Conservation (phyloP, 306 rosid species). For the Corylus avellana region DNA sequence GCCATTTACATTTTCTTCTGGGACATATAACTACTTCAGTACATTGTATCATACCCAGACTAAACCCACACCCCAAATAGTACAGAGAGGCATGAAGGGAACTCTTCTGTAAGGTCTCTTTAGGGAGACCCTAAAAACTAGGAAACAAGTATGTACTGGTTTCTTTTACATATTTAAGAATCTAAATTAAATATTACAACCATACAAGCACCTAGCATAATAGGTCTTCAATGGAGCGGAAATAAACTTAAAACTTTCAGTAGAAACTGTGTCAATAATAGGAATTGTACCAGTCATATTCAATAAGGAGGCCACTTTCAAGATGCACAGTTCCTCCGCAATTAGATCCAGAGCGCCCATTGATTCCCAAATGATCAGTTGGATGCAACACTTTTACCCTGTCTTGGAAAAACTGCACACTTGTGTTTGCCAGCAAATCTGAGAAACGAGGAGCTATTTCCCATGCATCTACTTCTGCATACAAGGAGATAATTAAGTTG, state of each 20-base stretch:
- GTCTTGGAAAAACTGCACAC: slow-evolving; percentile 76
- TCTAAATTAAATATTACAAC: slow-evolving; percentile 9
- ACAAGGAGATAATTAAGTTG: slow-evolving; percentile 20
- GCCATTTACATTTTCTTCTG: slow-evolving; percentile 21
- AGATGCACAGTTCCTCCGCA: slow-evolving; percentile 82
- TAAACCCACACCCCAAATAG: slow-evolving; percentile 18
- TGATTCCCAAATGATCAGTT: slow-evolving; percentile 52
- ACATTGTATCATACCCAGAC: slow-evolving; percentile 15
- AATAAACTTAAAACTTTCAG: not conserved
- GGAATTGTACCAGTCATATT: slow-evolving; percentile 87
- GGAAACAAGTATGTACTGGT: not conserved
- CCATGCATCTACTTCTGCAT: slow-evolving; percentile 92
- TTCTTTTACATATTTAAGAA: slow-evolving; percentile 23
- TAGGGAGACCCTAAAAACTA: slow-evolving; percentile 10
- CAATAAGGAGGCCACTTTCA: slow-evolving; percentile 86
- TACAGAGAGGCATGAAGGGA: not conserved
- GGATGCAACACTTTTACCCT: slow-evolving; percentile 71
- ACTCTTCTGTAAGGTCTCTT: slow-evolving; percentile 5
- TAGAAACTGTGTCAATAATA: slow-evolving; percentile 15
- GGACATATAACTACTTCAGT: slow-evolving; percentile 18
- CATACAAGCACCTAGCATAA: slow-evolving; percentile 21
- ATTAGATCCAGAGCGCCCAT: slow-evolving; percentile 49
- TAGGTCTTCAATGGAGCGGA: not conserved
- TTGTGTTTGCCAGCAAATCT: slow-evolving; percentile 73
- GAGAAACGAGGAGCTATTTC: slow-evolving; percentile 95